Evolutionary conservation across 139 green algal species (phyloP).

Genomic region (Gonium pectorale): DNA sequence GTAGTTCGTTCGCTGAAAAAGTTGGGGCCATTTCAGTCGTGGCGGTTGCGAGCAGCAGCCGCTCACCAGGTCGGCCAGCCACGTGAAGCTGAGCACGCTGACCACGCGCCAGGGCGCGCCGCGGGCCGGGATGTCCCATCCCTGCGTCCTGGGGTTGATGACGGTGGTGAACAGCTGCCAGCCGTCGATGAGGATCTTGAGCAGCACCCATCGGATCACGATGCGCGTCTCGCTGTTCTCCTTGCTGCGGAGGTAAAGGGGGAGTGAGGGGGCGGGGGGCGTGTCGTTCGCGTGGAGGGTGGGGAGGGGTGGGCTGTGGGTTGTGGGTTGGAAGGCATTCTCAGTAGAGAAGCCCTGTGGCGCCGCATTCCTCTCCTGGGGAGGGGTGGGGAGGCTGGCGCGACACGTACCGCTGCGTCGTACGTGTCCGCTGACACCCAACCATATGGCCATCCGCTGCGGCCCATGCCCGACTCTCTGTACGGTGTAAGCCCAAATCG

Average conservation of each 20-base stretch:
- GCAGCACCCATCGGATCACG: not conserved
- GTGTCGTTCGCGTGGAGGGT: not conserved
- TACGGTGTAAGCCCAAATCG: not conserved
- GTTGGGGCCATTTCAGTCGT: not conserved
- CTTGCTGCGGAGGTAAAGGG: not conserved
- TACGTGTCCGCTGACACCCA: too few species aligned
- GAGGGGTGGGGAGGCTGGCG: too few species aligned
- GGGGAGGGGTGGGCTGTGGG: not conserved
- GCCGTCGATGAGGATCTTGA: not conserved
- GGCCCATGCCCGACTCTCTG: too few species aligned
- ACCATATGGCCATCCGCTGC: too few species aligned
- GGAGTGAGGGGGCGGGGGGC: not conserved
- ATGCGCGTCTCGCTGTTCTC: conserved; percentile 9
- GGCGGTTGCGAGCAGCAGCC: not conserved
- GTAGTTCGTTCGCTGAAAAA: not conserved
- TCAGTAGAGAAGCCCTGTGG: not conserved
- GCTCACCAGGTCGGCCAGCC: not conserved
- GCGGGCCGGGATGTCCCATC: not conserved
- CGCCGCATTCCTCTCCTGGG: not conserved
- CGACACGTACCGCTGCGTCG: too few species aligned
- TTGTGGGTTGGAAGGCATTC: too few species aligned
- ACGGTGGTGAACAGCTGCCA: not conserved
- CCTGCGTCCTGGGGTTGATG: not conserved
- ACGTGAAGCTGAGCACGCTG: not conserved
- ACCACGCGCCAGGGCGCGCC: not conserved